These are phyloP conservation scores for Polygonum maritimum DNA, from an alignment of 148 eudicot genomes.

Conservation along the genomic window DNA sequence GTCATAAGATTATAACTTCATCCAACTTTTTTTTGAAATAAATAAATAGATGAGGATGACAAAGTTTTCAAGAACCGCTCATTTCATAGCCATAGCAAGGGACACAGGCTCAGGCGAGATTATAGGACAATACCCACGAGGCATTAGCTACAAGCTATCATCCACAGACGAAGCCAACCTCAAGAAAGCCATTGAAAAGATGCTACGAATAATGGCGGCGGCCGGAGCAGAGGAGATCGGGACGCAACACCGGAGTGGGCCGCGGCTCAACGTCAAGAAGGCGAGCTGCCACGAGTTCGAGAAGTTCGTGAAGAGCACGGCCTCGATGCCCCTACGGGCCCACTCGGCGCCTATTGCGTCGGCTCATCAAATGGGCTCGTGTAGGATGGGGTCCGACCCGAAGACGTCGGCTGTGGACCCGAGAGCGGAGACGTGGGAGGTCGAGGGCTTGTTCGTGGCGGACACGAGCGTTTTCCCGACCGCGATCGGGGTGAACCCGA, in stretches of 20 bases:
- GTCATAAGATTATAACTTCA: neutral
- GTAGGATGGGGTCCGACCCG: constrained; percentile 53
- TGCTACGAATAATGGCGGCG: constrained; percentile 56
- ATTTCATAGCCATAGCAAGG: constrained; percentile 51
- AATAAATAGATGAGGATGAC: constrained; percentile 27
- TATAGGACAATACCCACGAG: constrained; percentile 6
- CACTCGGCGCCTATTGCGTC: constrained; percentile 36
- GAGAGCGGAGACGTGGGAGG: constrained; percentile 69
- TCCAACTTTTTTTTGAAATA: neutral
- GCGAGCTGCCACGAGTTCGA: constrained; percentile 41
- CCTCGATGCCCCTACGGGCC: constrained; percentile 23
- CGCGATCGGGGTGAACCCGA: constrained; percentile 80
- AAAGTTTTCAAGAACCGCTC: constrained; percentile 64
- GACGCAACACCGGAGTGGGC: constrained; percentile 45
- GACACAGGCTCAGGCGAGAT: constrained; percentile 50
- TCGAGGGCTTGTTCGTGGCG: constrained; percentile 59
- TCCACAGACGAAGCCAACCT: constrained; percentile 29
- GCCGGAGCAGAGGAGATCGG: constrained; percentile 84
- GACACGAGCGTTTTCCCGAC: constrained; percentile 80
- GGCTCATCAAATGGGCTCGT: constrained; percentile 86
- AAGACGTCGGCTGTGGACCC: constrained; percentile 45
- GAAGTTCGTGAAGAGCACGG: constrained; percentile 52
- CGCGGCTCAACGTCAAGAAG: constrained; percentile 30
- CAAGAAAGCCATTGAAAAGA: constrained; percentile 38
- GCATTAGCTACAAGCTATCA: constrained; percentile 32